phyloP scores from a whole-genome alignment of 1,139 yeast genomes.

The Suhomyces panamericanus region DNA sequence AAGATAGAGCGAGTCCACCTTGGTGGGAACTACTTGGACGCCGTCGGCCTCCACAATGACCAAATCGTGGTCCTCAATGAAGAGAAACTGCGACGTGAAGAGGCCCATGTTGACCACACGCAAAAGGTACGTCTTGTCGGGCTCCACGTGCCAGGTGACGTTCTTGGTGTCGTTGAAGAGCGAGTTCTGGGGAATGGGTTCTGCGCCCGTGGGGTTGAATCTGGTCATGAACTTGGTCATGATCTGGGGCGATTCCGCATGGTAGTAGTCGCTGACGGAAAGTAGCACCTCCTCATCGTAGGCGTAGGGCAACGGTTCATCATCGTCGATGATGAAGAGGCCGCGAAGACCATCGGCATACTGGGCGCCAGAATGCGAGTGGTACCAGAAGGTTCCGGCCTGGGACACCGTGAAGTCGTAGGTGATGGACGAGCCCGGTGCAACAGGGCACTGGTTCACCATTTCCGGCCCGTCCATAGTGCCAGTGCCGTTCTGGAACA shows the following conservation, averaged over 20 bases:
- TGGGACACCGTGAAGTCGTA: constrained; percentile 70
- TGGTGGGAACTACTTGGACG: constrained; percentile 56
- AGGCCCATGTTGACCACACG: constrained; percentile 67
- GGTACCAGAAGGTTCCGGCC: constrained; percentile 80
- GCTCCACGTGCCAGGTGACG: constrained; percentile 55
- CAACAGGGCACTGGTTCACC: constrained; percentile 77
- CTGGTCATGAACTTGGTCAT: constrained; percentile 51
- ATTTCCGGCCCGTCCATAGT: constrained; percentile 80
- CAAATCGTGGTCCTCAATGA: constrained; percentile 66
- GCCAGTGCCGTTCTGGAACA: constrained; percentile 58
- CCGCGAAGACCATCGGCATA: constrained; percentile 80
- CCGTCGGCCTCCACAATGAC: constrained; percentile 77
- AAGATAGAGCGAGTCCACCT: constrained; percentile 58
- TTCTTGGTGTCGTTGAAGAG: constrained; percentile 66
- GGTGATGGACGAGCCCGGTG: constrained; percentile 60
- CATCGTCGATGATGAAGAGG: constrained; percentile 66
- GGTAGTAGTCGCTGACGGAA: constrained; percentile 65
- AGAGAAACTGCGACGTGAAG: constrained; percentile 70
- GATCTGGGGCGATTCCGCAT: constrained; percentile 47
- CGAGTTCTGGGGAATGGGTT: constrained; percentile 70
- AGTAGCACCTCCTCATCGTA: constrained; percentile 64
- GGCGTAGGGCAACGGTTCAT: constrained; percentile 50
- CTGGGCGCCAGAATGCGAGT: constrained; percentile 76
- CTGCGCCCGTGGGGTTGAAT: constrained; percentile 81
- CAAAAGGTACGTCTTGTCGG: constrained; percentile 61